Conservation (phyloP, 345 rosid species). For the Melastoma malabathricum region DNA sequence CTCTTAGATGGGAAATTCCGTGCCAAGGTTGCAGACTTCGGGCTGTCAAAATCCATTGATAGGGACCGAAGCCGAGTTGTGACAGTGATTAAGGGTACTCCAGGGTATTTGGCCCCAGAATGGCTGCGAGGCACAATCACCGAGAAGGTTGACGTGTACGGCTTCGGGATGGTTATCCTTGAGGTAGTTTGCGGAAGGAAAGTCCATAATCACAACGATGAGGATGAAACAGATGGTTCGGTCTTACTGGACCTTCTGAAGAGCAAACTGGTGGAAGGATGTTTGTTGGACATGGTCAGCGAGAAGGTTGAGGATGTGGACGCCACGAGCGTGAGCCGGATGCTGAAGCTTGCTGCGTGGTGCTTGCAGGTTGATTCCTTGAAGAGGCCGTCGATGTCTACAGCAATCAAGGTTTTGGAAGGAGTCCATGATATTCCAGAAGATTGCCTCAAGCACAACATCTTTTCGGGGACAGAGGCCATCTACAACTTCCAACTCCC, state of each 20-base stretch:
- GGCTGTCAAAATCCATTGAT: slow-evolving; percentile 8
- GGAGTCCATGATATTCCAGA: too few relatives aligned
- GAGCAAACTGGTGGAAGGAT: slow-evolving; percentile 6
- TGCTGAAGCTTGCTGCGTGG: slow-evolving; percentile 25
- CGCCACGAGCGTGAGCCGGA: slow-evolving; percentile 6
- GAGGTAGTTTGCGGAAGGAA: slow-evolving; percentile 8
- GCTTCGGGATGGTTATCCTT: slow-evolving; percentile 4
- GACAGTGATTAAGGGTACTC: slow-evolving; percentile 10
- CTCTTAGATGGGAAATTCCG: slow-evolving; percentile 8
- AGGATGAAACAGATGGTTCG: neutral
- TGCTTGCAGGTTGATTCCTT: slow-evolving; percentile 11
- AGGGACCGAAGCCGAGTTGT: slow-evolving; percentile 5
- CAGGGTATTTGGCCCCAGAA: slow-evolving; percentile 3
- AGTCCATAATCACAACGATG: neutral
- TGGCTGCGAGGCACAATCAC: neutral
- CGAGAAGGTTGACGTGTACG: slow-evolving; percentile 11
- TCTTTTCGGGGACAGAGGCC: too few relatives aligned
- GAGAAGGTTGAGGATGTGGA: slow-evolving; percentile 11
- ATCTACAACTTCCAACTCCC: too few relatives aligned
- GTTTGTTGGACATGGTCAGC: slow-evolving; percentile 12
- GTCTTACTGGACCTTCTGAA: slow-evolving; percentile 7
- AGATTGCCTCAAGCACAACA: neutral
- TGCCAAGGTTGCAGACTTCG: slow-evolving; percentile 13
- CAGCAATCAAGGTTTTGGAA: too few relatives aligned
- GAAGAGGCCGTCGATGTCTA: too few relatives aligned